Evolutionary conservation across 371 early-diverging fungal genomes (phyloP).

Genomic region (Lichtheimia ramosa): DNA sequence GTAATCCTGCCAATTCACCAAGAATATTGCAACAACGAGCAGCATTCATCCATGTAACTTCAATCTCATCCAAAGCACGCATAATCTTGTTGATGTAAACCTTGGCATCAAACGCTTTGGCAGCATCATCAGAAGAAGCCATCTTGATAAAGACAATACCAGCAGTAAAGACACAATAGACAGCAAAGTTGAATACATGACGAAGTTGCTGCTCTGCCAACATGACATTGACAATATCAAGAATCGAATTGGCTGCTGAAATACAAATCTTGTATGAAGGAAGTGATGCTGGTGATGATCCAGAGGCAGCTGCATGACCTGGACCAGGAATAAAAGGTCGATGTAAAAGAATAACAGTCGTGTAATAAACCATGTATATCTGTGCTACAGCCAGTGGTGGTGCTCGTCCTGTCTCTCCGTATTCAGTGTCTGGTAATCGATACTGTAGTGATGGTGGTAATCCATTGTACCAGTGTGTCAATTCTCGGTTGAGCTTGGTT

Average conservation of each 20-base stretch:
- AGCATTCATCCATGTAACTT: constrained; percentile 24
- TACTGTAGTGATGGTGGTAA: constrained; percentile 45
- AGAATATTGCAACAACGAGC: constrained; percentile 22
- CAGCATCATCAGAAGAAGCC: constrained; percentile 8
- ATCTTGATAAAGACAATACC: constrained; percentile 25
- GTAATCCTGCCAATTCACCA: constrained; percentile 24
- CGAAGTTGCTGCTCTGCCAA: constrained; percentile 12
- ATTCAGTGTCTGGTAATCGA: constrained; percentile 18
- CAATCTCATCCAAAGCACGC: constrained; percentile 27
- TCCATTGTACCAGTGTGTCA: constrained; percentile 45
- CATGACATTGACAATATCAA: constrained; percentile 34
- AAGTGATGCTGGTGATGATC: constrained; percentile 22
- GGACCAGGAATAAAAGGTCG: constrained; percentile 45
- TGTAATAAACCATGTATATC: constrained; percentile 45
- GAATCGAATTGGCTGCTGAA: constrained; percentile 39
- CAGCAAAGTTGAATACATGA: constrained; percentile 18
- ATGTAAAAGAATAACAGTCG: constrained; percentile 41
- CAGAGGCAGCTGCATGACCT: constrained; percentile 15
- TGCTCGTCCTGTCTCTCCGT: constrained; percentile 2
- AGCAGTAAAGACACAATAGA: constrained; percentile 21
- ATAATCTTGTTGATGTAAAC: constrained; percentile 30
- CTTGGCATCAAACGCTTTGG: constrained; percentile 18
- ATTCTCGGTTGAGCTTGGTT: constrained; percentile 32
- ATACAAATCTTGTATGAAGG: constrained; percentile 45
- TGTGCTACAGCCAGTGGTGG: constrained; percentile 39